phyloP scores from a whole-genome alignment of 345 rosid species.

The Gossypioides kirkii region DNA sequence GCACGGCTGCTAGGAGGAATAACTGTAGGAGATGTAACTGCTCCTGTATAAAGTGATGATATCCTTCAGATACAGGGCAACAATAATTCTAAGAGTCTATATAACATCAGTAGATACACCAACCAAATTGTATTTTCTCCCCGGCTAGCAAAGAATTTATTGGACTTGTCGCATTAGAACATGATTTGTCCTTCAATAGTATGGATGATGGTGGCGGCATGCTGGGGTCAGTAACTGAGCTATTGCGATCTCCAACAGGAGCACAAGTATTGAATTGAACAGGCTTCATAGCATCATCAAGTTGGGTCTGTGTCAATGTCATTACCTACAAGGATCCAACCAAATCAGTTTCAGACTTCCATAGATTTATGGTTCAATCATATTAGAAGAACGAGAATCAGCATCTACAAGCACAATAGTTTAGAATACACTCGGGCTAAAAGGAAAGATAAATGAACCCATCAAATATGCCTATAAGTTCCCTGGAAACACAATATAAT shows the following conservation, averaged over 20 bases:
- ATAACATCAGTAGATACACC: slow-evolving; percentile 18
- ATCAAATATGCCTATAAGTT: neutral
- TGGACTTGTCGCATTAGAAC: slow-evolving; percentile 59
- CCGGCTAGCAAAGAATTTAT: slow-evolving; percentile 83
- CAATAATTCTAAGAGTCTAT: neutral
- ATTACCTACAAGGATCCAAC: slow-evolving; percentile 52
- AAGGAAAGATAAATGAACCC: too few relatives aligned
- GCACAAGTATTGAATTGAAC: slow-evolving; percentile 56
- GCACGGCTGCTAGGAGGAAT: slow-evolving; percentile 47
- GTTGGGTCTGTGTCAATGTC: slow-evolving; percentile 78
- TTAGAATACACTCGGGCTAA: neutral
- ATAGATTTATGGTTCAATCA: slow-evolving; percentile 8
- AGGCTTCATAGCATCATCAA: slow-evolving; percentile 89
- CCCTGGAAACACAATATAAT: neutral
- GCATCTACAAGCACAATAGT: neutral
- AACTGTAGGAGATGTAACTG: slow-evolving; percentile 79
- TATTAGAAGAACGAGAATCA: slow-evolving; percentile 5
- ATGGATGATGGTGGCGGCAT: slow-evolving; percentile 46
- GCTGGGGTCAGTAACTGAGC: slow-evolving; percentile 44
- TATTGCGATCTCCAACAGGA: slow-evolving; percentile 56
- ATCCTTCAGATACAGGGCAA: slow-evolving; percentile 8
- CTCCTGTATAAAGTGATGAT: slow-evolving; percentile 48
- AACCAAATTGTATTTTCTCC: slow-evolving; percentile 96
- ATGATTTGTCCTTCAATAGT: slow-evolving; percentile 56
- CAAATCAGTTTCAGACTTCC: slow-evolving; percentile 1